Conservation (phyloP, 2,329 filamentous ascomycete species). For the Xylariaceae sp. region DNA sequence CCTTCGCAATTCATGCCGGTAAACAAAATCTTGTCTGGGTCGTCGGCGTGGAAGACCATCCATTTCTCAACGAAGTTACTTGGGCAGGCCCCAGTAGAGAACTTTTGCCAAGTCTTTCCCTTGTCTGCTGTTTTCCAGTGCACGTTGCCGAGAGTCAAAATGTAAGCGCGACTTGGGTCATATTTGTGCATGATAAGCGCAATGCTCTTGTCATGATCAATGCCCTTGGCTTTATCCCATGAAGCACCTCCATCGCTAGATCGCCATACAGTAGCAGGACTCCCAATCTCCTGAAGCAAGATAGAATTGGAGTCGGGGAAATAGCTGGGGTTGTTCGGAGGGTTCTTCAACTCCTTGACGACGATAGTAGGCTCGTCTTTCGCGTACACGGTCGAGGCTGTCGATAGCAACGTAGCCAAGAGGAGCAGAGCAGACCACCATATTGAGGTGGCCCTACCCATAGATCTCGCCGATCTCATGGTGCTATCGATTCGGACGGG, state of each 20-base stretch:
- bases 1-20: slow-evolving; percentile 67
- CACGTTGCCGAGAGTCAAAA: slow-evolving; percentile 61
- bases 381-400: slow-evolving; percentile 38
- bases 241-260: slow-evolving; percentile 75
- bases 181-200: slow-evolving; percentile 72
- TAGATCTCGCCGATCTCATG: slow-evolving; percentile 51
- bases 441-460: slow-evolving; percentile 45
- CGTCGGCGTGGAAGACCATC: slow-evolving; percentile 77
- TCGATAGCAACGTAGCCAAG: slow-evolving; percentile 33
- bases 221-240: slow-evolving; percentile 64
- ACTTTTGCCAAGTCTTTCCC: slow-evolving; percentile 76
- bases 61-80: slow-evolving; percentile 48
- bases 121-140: slow-evolving; percentile 84
- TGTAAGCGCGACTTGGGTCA: slow-evolving; percentile 74
- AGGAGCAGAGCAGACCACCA: slow-evolving; percentile 34
- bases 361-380: slow-evolving; percentile 65
- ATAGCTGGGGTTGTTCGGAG: slow-evolving; percentile 71
- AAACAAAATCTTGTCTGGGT: slow-evolving; percentile 82
- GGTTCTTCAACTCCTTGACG: slow-evolving; percentile 60
- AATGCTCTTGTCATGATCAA: slow-evolving; percentile 59
- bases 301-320: slow-evolving; percentile 86
- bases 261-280: slow-evolving; percentile 62
- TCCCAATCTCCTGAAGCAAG: slow-evolving; percentile 64
- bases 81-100: slow-evolving; percentile 58
- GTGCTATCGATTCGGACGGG: slow-evolving; percentile 37